Base-by-base conservation (phyloP, 2,329 filamentous ascomycete genomes). In the Curvularia sp. region DNA sequence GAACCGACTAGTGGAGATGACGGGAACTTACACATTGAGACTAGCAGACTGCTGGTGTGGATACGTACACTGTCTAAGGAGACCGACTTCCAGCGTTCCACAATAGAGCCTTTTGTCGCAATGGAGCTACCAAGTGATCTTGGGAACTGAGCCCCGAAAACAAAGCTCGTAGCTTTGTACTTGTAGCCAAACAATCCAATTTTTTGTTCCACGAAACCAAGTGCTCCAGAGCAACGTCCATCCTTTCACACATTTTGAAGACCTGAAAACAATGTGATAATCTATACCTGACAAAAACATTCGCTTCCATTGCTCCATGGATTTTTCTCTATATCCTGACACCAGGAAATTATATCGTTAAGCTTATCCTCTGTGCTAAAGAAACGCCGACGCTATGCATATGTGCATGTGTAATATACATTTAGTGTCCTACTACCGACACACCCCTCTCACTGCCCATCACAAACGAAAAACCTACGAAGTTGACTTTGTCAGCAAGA, bases 401-500 rank as follows among this genome's bases (percentile, higher is more conserved):
- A 47, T 42, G 9, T 5, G 8, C 1, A 9, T 49, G 6, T 48
- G 34, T 8, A 6, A 38, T 36, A 49, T 23, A 9, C 28, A 28
- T 23, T 3, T 4, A 45, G 8, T 13, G n/a, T 5, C 6, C 5
- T 36, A 5, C 15, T 36, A 18, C 34, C 3, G 34, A 18, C n/a
- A 13, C 21, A 3, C 7, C 34, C 12, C n/a, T 10, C 27, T 39
- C 15, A 25, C 45, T 30, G 1, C 5, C 15, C 18, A 2, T n/a
- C 34, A 18, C 6, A 13, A 6, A 5, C 19, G 8, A 43, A 34
- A 18, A 4, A 12, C 38, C 30, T 45, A 68, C 0, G 62, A 63
- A 13, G 65, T 67, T 13, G 68, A 71, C 67, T 82, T 86, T 25
- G 80, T 80, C 69, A 86, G 80, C 23, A 86, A 65, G 64, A 81